phyloP scores from a whole-genome alignment of 768 basidiomycete species.

The Boletus sp. region DNA sequence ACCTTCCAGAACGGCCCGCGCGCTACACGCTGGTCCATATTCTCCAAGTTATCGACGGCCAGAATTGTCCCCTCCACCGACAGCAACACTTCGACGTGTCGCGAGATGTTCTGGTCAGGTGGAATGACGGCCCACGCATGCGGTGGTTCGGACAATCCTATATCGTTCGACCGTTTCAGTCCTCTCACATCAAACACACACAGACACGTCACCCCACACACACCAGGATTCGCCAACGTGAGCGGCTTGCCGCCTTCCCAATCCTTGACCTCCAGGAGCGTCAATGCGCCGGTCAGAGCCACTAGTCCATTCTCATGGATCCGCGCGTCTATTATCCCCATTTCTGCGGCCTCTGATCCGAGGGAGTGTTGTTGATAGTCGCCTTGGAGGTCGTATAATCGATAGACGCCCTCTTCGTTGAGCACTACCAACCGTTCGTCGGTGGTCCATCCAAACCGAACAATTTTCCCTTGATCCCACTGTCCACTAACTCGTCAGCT shows the following conservation, averaged over 20 bases:
- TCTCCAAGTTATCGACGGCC: slow-evolving; percentile 86
- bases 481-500: slow-evolving; percentile 33
- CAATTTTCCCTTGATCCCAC: slow-evolving; percentile 89
- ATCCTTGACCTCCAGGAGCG: slow-evolving; percentile 81
- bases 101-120: slow-evolving; percentile 82
- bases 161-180: slow-evolving; percentile 4
- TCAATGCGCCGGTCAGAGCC: slow-evolving; percentile 71
- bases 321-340: slow-evolving; percentile 80
- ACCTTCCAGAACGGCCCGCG: slow-evolving; percentile 88
- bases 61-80: slow-evolving; percentile 78
- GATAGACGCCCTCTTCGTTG: slow-evolving; percentile 89
- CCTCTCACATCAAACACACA: slow-evolving; percentile 1
- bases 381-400: slow-evolving; percentile 83
- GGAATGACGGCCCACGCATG: slow-evolving; percentile 86
- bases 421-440: slow-evolving; percentile 80
- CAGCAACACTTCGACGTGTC: slow-evolving; percentile 86
- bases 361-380: slow-evolving; percentile 85
- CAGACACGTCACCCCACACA: slow-evolving; percentile 33
- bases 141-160: slow-evolving; percentile 76
- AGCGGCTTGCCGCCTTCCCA: slow-evolving; percentile 81
- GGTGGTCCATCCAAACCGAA: slow-evolving; percentile 81
- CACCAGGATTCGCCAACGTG: slow-evolving; percentile 71
- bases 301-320: slow-evolving; percentile 88
- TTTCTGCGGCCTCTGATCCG: slow-evolving; percentile 75
- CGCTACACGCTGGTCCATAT: slow-evolving; percentile 80